Conservation (phyloP, 164 flowering plant species). For the Sedum album region DNA sequence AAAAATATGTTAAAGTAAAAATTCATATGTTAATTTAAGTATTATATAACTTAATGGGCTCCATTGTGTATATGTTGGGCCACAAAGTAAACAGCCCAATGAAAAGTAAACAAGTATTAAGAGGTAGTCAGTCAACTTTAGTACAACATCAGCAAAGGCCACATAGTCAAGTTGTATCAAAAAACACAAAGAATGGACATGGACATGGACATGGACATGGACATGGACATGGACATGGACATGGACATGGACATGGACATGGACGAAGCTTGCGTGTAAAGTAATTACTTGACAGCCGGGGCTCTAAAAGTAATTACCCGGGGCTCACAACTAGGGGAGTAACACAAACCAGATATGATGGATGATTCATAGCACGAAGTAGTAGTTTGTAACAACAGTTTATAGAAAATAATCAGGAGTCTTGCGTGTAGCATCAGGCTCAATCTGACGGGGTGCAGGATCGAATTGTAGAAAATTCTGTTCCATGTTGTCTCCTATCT, state of each 20-base stretch:
- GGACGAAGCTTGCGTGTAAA: no score
- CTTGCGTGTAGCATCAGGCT: constrained; percentile 75
- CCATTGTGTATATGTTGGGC: no score
- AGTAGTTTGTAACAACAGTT: constrained; percentile 16
- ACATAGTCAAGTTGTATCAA: neutral
- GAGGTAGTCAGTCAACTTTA: neutral
- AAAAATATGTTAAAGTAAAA: no score
- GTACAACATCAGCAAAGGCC: neutral
- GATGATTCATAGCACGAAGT: neutral
- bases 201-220: constrained; percentile 30
- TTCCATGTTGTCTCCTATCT: constrained; percentile 81
- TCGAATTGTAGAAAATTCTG: constrained; percentile 82
- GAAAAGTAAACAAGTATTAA: no score
- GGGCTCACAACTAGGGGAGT: constrained; percentile 14
- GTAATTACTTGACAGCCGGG: no score
- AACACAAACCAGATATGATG: neutral
- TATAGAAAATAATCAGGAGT: constrained; percentile 88
- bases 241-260: constrained; percentile 30
- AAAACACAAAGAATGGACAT: constrained; percentile 1
- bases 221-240: constrained; percentile 32
- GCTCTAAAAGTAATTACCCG: no score
- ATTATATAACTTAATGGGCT: no score
- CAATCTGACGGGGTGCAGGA: constrained; percentile 80
- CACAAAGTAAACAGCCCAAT: no score
- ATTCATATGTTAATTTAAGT: no score